Evolutionary conservation across 192 early-diverging fungal species (phyloP).

Genomic region (Coemansia aciculifera): DNA sequence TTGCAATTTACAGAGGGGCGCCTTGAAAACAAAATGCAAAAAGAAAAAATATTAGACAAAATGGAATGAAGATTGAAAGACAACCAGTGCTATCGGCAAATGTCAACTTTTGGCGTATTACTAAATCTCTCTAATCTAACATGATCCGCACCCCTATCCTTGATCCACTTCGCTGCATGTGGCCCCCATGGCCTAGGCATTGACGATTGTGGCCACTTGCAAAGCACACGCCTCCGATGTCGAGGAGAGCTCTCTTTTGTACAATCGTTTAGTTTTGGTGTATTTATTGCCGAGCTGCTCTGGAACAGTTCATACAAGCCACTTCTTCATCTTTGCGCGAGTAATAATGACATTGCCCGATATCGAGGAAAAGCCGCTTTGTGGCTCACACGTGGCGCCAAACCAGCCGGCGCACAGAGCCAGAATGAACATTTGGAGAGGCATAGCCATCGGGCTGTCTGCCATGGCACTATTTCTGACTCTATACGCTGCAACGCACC

Average conservation of each 20-base stretch:
- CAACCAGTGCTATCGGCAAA: neutral
- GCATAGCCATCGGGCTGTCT: constrained; percentile 1
- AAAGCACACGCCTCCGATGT: neutral
- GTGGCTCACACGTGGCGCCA: neutral
- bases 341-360: neutral
- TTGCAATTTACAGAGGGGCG: neutral
- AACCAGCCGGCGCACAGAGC: neutral
- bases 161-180: neutral
- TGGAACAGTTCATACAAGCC: neutral
- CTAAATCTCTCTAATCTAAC: neutral
- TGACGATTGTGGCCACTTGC: neutral
- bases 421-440: neutral
- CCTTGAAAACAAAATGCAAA: neutral
- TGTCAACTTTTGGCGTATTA: neutral
- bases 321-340: neutral
- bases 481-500: neutral
- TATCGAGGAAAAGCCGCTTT: neutral
- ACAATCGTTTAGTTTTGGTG: neutral
- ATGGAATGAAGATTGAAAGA: neutral
- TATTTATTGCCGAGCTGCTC: neutral
- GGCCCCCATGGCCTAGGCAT: neutral
- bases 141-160: neutral
- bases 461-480: constrained; percentile 16
- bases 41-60: neutral
- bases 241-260: neutral